Percentiles rank a stretch among this genome's conserved stretches.
These are phyloP conservation scores for Aspergillus sp. DNA, from an alignment of 2,329 filamentous ascomycete genomes.

Conservation along the genomic window DNA sequence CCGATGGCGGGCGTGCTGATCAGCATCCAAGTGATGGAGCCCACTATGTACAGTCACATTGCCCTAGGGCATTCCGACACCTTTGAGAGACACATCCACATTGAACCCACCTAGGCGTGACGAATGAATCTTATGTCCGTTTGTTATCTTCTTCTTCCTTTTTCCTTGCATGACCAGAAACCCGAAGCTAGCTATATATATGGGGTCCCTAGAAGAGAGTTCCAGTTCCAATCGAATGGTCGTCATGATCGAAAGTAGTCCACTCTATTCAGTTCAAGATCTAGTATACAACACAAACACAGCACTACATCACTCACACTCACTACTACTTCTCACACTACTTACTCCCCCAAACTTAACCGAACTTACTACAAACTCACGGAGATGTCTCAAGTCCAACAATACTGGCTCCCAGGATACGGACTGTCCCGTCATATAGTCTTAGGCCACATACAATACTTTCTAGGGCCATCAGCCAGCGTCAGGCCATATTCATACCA, in stretches of 20 bases:
- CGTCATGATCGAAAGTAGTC: constrained; percentile 1
- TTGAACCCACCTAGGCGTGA: neutral
- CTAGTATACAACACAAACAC: neutral
- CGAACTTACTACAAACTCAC: neutral
- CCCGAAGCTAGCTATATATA: constrained; percentile 9
- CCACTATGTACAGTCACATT: constrained; percentile 5
- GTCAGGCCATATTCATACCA: constrained; percentile 52
- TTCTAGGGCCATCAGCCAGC: constrained; percentile 50
- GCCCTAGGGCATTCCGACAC: constrained; percentile 2
- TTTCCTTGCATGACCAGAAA: constrained; percentile 9
- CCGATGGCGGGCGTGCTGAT: constrained; percentile 15
- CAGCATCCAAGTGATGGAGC: constrained; percentile 8
- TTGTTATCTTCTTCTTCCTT: constrained; percentile 13
- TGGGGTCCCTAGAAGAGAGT: constrained; percentile 1
- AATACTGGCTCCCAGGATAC: constrained; percentile 53
- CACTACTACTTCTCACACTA: neutral
- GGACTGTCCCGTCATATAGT: constrained; percentile 53
- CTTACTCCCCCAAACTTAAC: too few relatives aligned
- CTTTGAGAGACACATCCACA: neutral
- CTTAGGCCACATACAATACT: constrained; percentile 51
- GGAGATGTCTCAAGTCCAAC: constrained; percentile 41
- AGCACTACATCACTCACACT: neutral
- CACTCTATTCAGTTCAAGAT: neutral
- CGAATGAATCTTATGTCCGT: neutral
- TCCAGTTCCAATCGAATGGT: neutral